Conservation (phyloP, 371 early-diverging fungal species). For the Mortierella sp. region DNA sequence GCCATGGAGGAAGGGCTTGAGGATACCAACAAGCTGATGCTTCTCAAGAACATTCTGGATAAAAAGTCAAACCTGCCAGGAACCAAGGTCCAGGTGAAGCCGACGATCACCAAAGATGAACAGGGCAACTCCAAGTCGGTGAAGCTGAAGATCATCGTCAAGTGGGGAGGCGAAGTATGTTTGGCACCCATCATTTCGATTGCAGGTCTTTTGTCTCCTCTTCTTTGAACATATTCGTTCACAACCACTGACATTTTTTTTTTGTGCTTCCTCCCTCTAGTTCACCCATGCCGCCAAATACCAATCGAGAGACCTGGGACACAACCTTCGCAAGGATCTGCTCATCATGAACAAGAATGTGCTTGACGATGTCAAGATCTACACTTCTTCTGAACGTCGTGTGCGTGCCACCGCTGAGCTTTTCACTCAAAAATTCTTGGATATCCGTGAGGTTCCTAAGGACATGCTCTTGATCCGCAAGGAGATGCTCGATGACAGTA, state of each 20-base stretch:
- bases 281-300: constrained; percentile 96
- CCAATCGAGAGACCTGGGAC: constrained; percentile 93
- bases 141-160: constrained; percentile 91
- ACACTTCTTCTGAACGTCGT: constrained; percentile 89
- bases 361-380: constrained; percentile 89
- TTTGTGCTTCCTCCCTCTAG: constrained; percentile 29
- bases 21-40: constrained; percentile 68
- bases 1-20: constrained; percentile 68
- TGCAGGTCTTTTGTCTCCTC: not conserved
- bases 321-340: constrained; percentile 93
- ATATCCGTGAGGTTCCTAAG: constrained; percentile 65
- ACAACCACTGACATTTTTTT: not conserved
- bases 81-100: constrained; percentile 96
- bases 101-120: constrained; percentile 71
- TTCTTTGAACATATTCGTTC: not conserved
- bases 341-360: constrained; percentile 86
- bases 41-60: constrained; percentile 79
- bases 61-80: constrained; percentile 86
- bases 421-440: constrained; percentile 82
- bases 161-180: constrained; percentile 94
- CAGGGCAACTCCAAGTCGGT: constrained; percentile 62
- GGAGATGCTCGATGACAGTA: constrained; percentile 95
- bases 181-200: not conserved
- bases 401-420: constrained; percentile 91
- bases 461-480: constrained; percentile 79